phyloP scores from a whole-genome alignment of 1,284 basidiomycete genomes.

The Boletus hoseneyae region DNA sequence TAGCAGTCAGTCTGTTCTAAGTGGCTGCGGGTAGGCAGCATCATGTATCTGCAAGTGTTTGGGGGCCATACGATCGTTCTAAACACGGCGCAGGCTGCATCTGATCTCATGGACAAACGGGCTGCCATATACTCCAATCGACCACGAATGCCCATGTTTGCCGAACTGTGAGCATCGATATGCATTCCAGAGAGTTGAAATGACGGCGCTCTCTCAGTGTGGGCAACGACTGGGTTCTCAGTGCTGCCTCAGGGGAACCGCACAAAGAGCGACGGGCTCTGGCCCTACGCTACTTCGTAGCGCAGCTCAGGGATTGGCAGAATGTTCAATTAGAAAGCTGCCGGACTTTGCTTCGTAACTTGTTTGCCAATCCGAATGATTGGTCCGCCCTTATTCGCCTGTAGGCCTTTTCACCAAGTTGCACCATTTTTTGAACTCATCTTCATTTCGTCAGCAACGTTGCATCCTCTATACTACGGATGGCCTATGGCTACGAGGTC shows the following conservation, averaged over 20 bases:
- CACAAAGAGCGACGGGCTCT: slow-evolving; percentile 11
- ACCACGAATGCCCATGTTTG: slow-evolving; percentile 11
- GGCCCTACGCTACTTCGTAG: slow-evolving; percentile 13
- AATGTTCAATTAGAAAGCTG: slow-evolving; percentile 6
- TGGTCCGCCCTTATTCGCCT: slow-evolving; percentile 8
- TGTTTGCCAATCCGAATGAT: slow-evolving; percentile 1
- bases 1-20: not conserved
- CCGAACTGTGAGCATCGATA: slow-evolving; percentile 9
- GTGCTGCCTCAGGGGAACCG: slow-evolving; percentile 4
- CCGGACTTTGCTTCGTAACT: slow-evolving; percentile 3
- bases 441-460: slow-evolving; percentile 5
- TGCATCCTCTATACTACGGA: slow-evolving; percentile 10
- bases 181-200: not conserved
- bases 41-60: slow-evolving; percentile 7
- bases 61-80: slow-evolving; percentile 7
- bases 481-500: slow-evolving; percentile 12
- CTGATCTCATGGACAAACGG: slow-evolving; percentile 18
- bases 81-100: slow-evolving; percentile 7
- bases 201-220: not conserved
- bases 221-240: slow-evolving; percentile 10
- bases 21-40: not conserved
- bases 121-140: slow-evolving; percentile 14
- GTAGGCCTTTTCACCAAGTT: slow-evolving; percentile 1
- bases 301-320: slow-evolving; percentile 16
- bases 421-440: not conserved